A percentile compares a stretch with the other conserved stretches of the same genome.
These are phyloP conservation scores for Krasilnikovozyma curviuscula DNA, from an alignment of 768 basidiomycete genomes.

Conservation along the genomic window DNA sequence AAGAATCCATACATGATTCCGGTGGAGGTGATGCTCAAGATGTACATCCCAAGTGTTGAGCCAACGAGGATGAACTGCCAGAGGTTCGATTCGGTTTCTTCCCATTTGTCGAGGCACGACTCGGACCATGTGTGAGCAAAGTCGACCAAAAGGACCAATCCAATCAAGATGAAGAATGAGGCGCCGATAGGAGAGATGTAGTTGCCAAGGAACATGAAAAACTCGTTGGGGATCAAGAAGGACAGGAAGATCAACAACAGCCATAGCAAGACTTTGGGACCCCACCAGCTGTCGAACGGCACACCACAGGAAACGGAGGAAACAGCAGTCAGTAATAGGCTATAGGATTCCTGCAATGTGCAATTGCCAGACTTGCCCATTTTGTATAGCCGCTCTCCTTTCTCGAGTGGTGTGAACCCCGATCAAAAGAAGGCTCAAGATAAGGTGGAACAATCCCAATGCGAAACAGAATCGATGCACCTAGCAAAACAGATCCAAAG, in stretches of 20 bases:
- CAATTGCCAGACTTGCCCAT: conserved; percentile 43
- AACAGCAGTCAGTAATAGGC: not conserved
- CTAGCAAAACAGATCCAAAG: conserved; percentile 18
- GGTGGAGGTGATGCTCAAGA: conserved; percentile 63
- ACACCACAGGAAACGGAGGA: not conserved
- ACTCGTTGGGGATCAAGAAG: conserved; percentile 90
- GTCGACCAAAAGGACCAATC: conserved; percentile 89
- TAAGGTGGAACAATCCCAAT: conserved; percentile 64
- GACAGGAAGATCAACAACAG: conserved; percentile 55
- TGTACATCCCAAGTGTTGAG: conserved; percentile 77
- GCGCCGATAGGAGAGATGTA: conserved; percentile 76
- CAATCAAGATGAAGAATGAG: conserved; percentile 85
- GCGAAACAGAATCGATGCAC: conserved; percentile 94
- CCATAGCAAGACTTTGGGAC: conserved; percentile 59
- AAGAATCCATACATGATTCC: conserved; percentile 83
- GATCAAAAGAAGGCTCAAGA: conserved; percentile 58
- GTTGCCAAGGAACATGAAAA: conserved; percentile 97
- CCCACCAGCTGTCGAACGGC: conserved; percentile 68
- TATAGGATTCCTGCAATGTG: not conserved
- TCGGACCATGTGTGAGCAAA: conserved; percentile 98
- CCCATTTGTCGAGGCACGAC: conserved; percentile 90
- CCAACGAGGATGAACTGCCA: conserved; percentile 95
- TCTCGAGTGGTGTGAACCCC: conserved; percentile 78
- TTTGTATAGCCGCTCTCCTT: conserved; percentile 87
- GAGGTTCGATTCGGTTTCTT: conserved; percentile 59